Base-by-base conservation (phyloP, 805 yeast species). In the Starmerella floris region DNA sequence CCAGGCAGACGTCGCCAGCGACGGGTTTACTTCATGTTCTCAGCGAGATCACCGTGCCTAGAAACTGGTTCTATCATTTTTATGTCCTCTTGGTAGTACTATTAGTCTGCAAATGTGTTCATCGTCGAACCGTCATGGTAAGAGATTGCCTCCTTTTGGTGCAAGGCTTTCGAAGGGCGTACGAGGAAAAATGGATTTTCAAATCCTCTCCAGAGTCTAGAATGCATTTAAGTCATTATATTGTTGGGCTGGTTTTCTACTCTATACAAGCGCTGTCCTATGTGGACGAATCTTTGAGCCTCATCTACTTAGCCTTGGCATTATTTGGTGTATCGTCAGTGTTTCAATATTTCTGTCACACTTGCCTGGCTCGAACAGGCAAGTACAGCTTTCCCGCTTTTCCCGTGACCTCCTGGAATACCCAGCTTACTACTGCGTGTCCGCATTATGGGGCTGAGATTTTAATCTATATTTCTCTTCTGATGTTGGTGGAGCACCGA, bases 381-480 rank as follows among this genome's bases (percentile, higher is more conserved):
- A 79, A 79, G 55, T 79, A 79, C 58, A 56, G 70, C 1, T 52
- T 65, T 16, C 84, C 85, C 1, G 41, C 44, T 0, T 53, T 56
- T 33, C 64, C 73, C 0, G 49, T 69, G 37, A 70, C 73, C 8
- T 20, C 17, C 8, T 21, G 8, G 1, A 3, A 10, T 17, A 5
- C 26, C 2, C 3, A 15, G 3, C 30, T 39, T 22, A 51, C 50
- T 15, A 64, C 67, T 2, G 62, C 74, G 3, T 73, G 78, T 48
- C 79, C 84, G 0, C 85, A 79, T 56, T 79, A 78, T 50, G 59
- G 72, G 6, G 74, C 74, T 50, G 87, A 79, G 53, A 58, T 75
- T 5, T 35, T 64, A 22, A 63, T 78, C 15, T 79, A 79, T 49
- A 23, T 62, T 0, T 46, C 63, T 0, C 28, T 60, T 1, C 46